Evolutionary conservation across 164 flowering plant genomes (phyloP).

Genomic region (Platanus orientalis): DNA sequence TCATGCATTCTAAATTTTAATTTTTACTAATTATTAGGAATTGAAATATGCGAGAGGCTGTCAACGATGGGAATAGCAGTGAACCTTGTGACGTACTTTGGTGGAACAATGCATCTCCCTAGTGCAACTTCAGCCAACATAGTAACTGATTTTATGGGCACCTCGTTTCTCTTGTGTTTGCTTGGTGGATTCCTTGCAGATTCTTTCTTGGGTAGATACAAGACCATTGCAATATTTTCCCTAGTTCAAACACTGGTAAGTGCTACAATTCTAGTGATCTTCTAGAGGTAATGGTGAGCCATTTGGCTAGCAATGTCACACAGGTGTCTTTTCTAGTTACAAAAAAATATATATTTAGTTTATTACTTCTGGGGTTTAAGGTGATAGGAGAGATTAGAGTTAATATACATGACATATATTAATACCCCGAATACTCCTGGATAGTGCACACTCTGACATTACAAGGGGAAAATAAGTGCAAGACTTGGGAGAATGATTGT

Average conservation of each 20-base stretch:
- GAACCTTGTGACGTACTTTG: conserved; percentile 83
- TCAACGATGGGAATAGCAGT: conserved; percentile 95
- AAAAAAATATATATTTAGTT: too few relatives aligned
- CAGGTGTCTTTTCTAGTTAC: too few relatives aligned
- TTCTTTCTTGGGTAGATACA: conserved; percentile 76
- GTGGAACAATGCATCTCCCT: conserved; percentile 75
- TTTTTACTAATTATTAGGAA: conserved; percentile 51
- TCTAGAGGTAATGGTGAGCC: too few relatives aligned
- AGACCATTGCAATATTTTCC: conserved; percentile 67
- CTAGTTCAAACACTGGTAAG: conserved; percentile 50
- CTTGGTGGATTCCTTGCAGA: conserved; percentile 95
- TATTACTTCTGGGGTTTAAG: too few relatives aligned
- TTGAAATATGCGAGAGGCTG: conserved; percentile 80
- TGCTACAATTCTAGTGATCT: background rate
- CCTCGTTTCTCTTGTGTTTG: conserved; percentile 70
- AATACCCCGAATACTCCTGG: too few relatives aligned
- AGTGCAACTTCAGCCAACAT: conserved; percentile 77
- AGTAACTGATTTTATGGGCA: conserved; percentile 88
- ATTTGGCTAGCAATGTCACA: too few relatives aligned
- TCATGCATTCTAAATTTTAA: too few relatives aligned
- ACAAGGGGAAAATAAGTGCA: too few relatives aligned
- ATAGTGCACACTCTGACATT: too few relatives aligned
- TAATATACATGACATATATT: too few relatives aligned
- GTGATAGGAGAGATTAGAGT: too few relatives aligned
- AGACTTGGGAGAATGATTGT: too few relatives aligned